These are phyloP conservation scores for Serendipita sp. DNA, from an alignment of 768 basidiomycete species.

Conservation along the genomic window DNA sequence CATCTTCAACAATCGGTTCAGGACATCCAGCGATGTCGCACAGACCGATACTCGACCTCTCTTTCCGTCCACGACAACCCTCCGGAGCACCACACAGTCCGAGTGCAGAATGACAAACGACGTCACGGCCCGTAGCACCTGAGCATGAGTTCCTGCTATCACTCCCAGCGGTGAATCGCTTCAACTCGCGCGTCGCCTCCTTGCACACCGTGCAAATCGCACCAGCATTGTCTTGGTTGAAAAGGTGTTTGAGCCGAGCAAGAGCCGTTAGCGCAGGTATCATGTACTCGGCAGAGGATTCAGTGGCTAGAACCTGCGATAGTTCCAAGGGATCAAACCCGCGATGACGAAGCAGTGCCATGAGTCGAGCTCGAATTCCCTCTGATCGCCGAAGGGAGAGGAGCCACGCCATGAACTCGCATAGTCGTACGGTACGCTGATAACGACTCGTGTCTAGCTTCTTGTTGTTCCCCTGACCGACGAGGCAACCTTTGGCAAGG, in stretches of 20 bases:
- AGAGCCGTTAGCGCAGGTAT: background rate
- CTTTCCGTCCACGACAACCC: too few relatives aligned
- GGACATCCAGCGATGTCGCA: too few relatives aligned
- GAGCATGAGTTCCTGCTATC: background rate
- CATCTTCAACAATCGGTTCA: too few relatives aligned
- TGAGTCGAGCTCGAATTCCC: background rate
- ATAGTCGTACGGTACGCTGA: background rate
- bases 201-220: background rate
- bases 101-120: too few relatives aligned
- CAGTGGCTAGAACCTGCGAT: background rate
- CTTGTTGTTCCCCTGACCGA: background rate
- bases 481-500: background rate
- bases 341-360: background rate
- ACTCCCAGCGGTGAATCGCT: background rate
- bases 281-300: background rate
- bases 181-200: background rate
- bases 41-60: too few relatives aligned
- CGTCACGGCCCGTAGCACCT: background rate
- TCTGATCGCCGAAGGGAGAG: background rate
- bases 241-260: background rate
- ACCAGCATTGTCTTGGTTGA: background rate
- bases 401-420: background rate
- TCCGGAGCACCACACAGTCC: too few relatives aligned
- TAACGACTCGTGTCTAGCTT: background rate
- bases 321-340: background rate